phyloP scores from a whole-genome alignment of 2,329 filamentous ascomycete genomes.

The Neocucurbitaria cava region DNA sequence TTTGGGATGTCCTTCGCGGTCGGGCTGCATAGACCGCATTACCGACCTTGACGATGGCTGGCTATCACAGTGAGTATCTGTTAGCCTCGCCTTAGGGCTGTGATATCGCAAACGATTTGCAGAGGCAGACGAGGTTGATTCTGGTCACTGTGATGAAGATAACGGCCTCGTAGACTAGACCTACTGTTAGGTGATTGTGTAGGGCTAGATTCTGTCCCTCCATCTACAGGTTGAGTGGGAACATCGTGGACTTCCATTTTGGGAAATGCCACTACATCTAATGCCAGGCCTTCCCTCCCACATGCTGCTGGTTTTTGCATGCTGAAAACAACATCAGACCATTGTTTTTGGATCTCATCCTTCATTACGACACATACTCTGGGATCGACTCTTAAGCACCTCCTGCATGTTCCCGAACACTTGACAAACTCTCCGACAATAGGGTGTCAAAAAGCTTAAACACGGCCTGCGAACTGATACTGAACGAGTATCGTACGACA shows the following conservation, averaged over 20 bases:
- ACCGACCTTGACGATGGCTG: constrained; percentile 19
- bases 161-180: background rate
- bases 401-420: background rate
- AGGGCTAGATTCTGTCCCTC: constrained; percentile 1
- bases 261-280: constrained; percentile 1
- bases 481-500: constrained; percentile 41
- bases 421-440: constrained; percentile 9
- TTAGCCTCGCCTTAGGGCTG: constrained; percentile 36
- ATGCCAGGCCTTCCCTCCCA: constrained; percentile 1
- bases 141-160: constrained; percentile 14
- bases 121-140: constrained; percentile 19
- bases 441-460: constrained; percentile 21
- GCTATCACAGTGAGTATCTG: constrained; percentile 6
- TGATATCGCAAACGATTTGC: constrained; percentile 32
- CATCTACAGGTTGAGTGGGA: background rate
- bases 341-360: constrained; percentile 32
- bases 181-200: constrained; percentile 21
- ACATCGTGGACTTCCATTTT: constrained; percentile 20
- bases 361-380: constrained; percentile 3
- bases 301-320: constrained; percentile 1
- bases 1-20: constrained; percentile 23
- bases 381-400: constrained; percentile 2
- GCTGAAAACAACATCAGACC: constrained; percentile 41
- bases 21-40: constrained; percentile 9
- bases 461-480: constrained; percentile 26